These are phyloP conservation scores for Graphilbum sp. DNA, from an alignment of 2,329 filamentous ascomycete genomes.

Conservation along the genomic window DNA sequence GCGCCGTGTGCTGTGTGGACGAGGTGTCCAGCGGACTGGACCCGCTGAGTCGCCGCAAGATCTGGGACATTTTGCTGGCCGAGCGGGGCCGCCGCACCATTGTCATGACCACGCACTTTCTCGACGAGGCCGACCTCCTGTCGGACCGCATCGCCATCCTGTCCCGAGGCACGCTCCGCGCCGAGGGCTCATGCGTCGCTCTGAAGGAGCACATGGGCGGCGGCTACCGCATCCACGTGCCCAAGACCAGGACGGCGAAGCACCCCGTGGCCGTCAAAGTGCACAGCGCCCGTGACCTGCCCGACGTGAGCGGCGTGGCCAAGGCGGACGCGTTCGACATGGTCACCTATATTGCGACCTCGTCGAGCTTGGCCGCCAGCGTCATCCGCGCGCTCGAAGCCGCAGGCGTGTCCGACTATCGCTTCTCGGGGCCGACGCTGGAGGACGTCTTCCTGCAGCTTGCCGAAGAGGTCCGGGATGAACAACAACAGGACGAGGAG, in stretches of 20 bases:
- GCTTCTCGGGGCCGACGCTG: conserved; percentile 76
- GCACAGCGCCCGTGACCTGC: conserved; percentile 16
- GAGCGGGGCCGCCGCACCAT: conserved; percentile 72
- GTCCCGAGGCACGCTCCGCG: conserved; percentile 68
- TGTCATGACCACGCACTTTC: conserved; percentile 79
- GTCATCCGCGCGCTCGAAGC: conserved; percentile 56
- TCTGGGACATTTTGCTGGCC: conserved; percentile 83
- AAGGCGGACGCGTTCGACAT: conserved; percentile 51
- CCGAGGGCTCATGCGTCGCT: conserved; percentile 69
- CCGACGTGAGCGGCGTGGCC: conserved; percentile 36
- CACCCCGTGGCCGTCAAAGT: conserved; percentile 19
- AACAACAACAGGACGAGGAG: background rate
- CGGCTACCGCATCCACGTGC: conserved; percentile 68
- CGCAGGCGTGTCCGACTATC: conserved; percentile 55
- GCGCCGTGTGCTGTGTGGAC: conserved; percentile 75
- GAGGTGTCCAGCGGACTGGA: conserved; percentile 84
- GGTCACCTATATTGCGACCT: conserved; percentile 53
- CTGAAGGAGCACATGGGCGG: conserved; percentile 70
- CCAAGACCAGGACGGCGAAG: conserved; percentile 32
- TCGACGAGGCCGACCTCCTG: conserved; percentile 82
- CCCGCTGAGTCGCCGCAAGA: conserved; percentile 70
- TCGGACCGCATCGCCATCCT: conserved; percentile 81
- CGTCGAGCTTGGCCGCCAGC: conserved; percentile 52
- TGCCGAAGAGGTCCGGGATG: conserved; percentile 52
- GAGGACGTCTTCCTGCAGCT: conserved; percentile 85